Evolutionary conservation across 1,284 basidiomycete genomes (phyloP).

Genomic region (Sporisorium iseilematis-ciliati): DNA sequence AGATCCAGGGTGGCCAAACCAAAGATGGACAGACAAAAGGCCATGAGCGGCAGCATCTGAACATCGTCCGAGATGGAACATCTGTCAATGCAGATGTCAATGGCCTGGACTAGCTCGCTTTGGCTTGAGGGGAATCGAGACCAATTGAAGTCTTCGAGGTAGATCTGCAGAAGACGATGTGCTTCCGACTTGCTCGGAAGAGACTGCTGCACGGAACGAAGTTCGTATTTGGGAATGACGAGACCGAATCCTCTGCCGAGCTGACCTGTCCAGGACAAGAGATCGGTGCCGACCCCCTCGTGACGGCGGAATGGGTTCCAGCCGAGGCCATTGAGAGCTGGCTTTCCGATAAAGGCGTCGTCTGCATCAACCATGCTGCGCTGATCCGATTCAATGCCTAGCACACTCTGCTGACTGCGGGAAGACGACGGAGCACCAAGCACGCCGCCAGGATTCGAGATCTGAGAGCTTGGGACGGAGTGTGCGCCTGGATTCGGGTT

Average conservation of each 20-base stretch:
- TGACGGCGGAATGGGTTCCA: conserved; percentile 51
- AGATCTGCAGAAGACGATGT: conserved; percentile 32
- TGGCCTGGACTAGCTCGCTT: conserved; percentile 20
- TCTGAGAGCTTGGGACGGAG: conserved; percentile 15
- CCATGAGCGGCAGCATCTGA: conserved; percentile 46
- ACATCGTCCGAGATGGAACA: conserved; percentile 39
- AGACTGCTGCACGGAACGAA: conserved; percentile 44
- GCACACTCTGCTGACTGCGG: conserved; percentile 26
- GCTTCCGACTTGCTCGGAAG: conserved; percentile 39
- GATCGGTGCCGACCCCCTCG: conserved; percentile 41
- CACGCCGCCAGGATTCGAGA: conserved; percentile 1
- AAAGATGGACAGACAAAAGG: conserved; percentile 41
- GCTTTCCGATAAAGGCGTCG: conserved; percentile 49
- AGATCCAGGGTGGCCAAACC: conserved; percentile 36
- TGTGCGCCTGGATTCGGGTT: conserved; percentile 2
- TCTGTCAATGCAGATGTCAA: conserved; percentile 33
- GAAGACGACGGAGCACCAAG: conserved; percentile 18
- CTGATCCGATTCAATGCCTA: conserved; percentile 31
- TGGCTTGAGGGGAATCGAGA: conserved; percentile 35
- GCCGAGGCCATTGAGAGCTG: conserved; percentile 43
- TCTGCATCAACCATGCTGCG: conserved; percentile 53
- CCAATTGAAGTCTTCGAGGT: conserved; percentile 50
- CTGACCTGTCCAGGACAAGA: conserved; percentile 46
- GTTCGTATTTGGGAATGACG: conserved; percentile 48
- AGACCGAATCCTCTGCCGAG: conserved; percentile 46